Evolutionary conservation across 495 filamentous ascomycete species (phyloP).

Genomic region (Mycothermus thermophilus): DNA sequence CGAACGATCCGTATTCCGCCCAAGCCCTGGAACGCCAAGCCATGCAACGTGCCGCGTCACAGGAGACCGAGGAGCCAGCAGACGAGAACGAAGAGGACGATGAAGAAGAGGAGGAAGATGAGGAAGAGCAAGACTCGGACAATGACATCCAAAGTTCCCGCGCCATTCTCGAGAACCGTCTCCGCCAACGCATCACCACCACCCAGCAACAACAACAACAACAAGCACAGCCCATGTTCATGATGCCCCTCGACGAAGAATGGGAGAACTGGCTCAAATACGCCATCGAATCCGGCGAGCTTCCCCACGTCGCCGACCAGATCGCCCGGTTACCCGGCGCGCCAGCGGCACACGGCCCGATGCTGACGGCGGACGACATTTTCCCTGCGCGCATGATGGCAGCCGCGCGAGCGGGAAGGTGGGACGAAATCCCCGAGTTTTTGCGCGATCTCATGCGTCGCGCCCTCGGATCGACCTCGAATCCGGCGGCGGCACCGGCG

Average conservation of each 20-base stretch:
- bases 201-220: neutral
- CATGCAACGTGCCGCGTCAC: conserved; percentile 1
- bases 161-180: conserved; percentile 53
- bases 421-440: conserved; percentile 37
- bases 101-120: conserved; percentile 41
- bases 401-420: conserved; percentile 35
- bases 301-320: conserved; percentile 30
- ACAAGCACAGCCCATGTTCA: conserved; percentile 38
- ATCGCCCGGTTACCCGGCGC: conserved; percentile 17
- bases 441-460: conserved; percentile 34
- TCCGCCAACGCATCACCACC: conserved; percentile 51
- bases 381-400: conserved; percentile 30
- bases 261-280: conserved; percentile 84
- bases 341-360: conserved; percentile 11
- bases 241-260: conserved; percentile 57
- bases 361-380: conserved; percentile 22
- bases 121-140: conserved; percentile 42
- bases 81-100: conserved; percentile 24
- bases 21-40: conserved; percentile 17
- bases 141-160: conserved; percentile 58
- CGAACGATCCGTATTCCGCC: conserved; percentile 28
- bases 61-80: conserved; percentile 6
- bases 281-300: conserved; percentile 47
- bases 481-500: conserved; percentile 2
- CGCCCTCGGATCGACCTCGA: conserved; percentile 15